Base-by-base conservation (phyloP, 768 basidiomycete genomes). In the Crassisporium funariophilum region DNA sequence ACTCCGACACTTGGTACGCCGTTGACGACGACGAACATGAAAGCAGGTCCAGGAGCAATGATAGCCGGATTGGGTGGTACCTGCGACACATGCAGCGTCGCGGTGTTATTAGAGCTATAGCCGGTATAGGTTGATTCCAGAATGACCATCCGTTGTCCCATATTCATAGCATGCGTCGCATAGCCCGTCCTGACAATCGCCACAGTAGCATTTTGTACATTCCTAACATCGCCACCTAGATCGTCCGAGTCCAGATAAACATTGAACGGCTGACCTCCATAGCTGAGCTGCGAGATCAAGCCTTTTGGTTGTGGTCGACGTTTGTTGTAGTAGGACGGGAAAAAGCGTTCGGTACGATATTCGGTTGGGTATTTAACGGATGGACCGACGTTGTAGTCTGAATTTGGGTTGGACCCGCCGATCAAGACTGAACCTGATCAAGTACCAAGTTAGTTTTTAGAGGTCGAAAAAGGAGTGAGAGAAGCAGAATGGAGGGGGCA, bases 381-480 rank as follows among this genome's bases (percentile, higher is more conserved):
- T n/a, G 64, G 54, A 5, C 70, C 74, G 25, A 73, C 64, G 37
- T 70, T 76, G 62, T 76, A 79, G 57, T 90, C 87, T 3, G 79
- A 67, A 61, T 91, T 88, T 0, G 90, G 89, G 60, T 91, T 92
- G 7, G 84, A 87, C 12, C 91, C 91, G 15, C 84, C 75, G n/a
- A 91, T 76, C 23, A 88, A 68, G 15, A 94, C 75, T 0, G 86
- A 81, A 11, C 73, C 86, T 78, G 58, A n/a, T 4, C 12, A 31
- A 46, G 27, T 5, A 4, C 11, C 10, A 12, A 5, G 19, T 38
- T 21, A 38, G 19, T 17, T 21, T 17, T 1, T 17, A 13, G n/a
- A 15, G 5, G 1, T 23, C 8, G 36, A 17, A 16, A 11, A 15
- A 35, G 33, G 10, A 25, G 24, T 15, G n/a, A 29, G 24, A 37